Conservation (phyloP, 1,139 yeast genomes). For the Lodderomyces orthopsilosis region DNA sequence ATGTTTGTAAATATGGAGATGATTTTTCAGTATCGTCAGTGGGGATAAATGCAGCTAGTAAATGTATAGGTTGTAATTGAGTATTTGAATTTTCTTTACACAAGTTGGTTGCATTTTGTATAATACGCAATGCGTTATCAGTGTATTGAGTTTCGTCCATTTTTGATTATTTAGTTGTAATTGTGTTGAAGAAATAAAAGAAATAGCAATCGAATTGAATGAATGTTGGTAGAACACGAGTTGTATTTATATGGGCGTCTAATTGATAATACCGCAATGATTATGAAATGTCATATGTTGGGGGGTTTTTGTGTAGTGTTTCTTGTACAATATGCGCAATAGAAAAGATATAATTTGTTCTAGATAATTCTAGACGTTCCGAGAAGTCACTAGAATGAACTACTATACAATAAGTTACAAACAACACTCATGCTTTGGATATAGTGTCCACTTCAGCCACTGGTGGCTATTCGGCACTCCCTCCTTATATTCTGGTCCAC, state of each 20-base stretch:
- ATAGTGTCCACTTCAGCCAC: no score
- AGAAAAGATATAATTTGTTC: background rate
- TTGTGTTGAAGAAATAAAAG: background rate
- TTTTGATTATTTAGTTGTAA: background rate
- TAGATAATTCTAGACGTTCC: background rate
- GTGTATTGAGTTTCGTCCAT: constrained; percentile 80
- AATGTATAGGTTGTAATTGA: constrained; percentile 80
- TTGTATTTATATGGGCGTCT: no score
- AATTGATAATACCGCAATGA: no score
- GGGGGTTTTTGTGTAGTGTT: background rate
- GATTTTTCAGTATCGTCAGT: constrained; percentile 61
- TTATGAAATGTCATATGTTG: no score
- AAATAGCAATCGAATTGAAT: no score
- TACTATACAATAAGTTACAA: background rate
- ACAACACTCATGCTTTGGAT: no score
- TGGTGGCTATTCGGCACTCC: no score
- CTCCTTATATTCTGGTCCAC: no score
- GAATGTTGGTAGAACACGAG: no score
- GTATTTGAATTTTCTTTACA: constrained; percentile 85
- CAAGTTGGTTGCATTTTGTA: constrained; percentile 74
- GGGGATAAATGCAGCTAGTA: constrained; percentile 89
- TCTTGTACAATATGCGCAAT: background rate
- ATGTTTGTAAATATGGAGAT: constrained; percentile 73
- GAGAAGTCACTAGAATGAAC: background rate
- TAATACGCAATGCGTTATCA: constrained; percentile 83